A percentile compares a stretch with the other conserved stretches of the same genome.
Evolutionary conservation across 2,329 filamentous ascomycete genomes (phyloP).

Genomic region (Coniochaeta ligniaria): DNA sequence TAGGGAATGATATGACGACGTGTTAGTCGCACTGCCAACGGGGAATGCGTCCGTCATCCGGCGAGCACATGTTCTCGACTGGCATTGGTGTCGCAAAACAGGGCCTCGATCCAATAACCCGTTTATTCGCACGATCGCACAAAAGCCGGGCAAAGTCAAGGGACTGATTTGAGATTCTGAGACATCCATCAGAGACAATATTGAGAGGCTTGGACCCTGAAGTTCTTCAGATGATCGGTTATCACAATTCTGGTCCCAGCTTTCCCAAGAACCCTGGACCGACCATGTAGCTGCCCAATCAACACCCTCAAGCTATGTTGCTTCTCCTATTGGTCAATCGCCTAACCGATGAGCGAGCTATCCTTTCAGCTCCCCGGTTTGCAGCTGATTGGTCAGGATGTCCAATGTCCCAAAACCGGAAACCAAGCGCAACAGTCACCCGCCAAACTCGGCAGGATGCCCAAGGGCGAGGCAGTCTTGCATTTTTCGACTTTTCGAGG

Average conservation of each 20-base stretch:
- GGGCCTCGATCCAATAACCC: background rate
- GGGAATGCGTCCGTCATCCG: background rate
- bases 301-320: background rate
- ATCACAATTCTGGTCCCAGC: no score
- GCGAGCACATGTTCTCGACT: background rate
- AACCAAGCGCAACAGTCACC: no score
- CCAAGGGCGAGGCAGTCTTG: background rate
- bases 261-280: no score
- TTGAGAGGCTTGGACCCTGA: background rate
- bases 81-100: background rate
- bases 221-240: background rate
- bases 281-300: background rate
- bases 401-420: background rate
- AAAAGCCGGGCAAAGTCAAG: background rate
- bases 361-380: background rate
- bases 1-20: background rate
- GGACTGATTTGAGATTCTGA: no score
- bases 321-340: background rate
- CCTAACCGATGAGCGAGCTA: background rate
- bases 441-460: background rate
- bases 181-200: background rate
- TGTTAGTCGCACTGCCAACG: background rate
- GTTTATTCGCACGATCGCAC: background rate
- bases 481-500: no score
- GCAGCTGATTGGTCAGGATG: background rate